Base-by-base conservation (phyloP, 1,284 basidiomycete species). In the Peniophora sp. region DNA sequence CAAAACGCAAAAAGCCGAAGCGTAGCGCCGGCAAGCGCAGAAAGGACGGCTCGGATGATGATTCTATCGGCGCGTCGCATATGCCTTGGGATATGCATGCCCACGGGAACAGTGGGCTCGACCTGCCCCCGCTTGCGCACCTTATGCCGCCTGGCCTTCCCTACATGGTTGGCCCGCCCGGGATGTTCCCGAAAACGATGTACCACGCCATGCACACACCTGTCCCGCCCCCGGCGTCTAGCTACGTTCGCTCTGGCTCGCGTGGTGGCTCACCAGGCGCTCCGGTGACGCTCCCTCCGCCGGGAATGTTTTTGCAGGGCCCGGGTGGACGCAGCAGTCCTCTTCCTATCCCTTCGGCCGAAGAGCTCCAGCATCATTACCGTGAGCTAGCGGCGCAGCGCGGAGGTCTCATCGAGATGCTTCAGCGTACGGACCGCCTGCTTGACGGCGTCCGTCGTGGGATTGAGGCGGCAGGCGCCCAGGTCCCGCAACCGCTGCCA, bases 341-440 rank as follows among this genome's bases (percentile, higher is more conserved):
- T 49, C 52, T 57, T 36, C 50, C 52, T 27, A 65, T 82, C 19
- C 84, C 83, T 47, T 79, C 77, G 14, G 57, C 75, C 43, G 61
- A 58, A 3, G 88, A 90, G 56, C 66, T 90, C 53, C 83, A 85
- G 65, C 69, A 77, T 50, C 87, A 89, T 61, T 88, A 86, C 60
- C 60, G 67, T 19, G 75, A 82, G 60, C 71, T 90, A 49, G 67
- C 67, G 6, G 78, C 81, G 58, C 75, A 85, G 59, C 78, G 79
- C 63, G 69, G 69, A 59, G 69, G 74, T 59, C 69, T 85, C 65
- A 75, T 85, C 65, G 85, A 86, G 61, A 72, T 90, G 77, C 61
- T 89, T 52, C 77, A 81, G 56, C 77, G 73, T 65, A 90, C 87
- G 57, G 84, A 89, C 50, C 68, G 75, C 62, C 68, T 90, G 69